Percentiles rank a stretch among this genome's conserved stretches.
phyloP scores from a whole-genome alignment of 2,329 filamentous ascomycete species.

The Fusarium fujikuroi region DNA sequence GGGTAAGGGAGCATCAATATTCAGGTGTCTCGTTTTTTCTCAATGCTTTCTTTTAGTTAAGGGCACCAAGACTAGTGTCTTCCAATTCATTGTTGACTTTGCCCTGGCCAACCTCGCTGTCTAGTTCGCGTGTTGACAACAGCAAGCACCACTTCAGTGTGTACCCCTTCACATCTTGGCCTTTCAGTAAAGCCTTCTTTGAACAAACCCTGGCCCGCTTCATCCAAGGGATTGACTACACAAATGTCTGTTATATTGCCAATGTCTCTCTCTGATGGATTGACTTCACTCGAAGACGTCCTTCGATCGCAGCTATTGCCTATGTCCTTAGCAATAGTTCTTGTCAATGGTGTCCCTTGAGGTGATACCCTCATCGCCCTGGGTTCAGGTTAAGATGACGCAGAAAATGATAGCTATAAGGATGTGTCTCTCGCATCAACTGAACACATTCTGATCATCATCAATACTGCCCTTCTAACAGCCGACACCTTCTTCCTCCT shows the following conservation, averaged over 20 bases:
- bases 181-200: background rate
- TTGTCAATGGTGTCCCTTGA: slow-evolving; percentile 8
- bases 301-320: background rate
- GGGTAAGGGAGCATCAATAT: slow-evolving; percentile 23
- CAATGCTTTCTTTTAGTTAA: background rate
- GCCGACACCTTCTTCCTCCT: background rate
- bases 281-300: background rate
- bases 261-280: slow-evolving; percentile 12
- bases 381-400: background rate
- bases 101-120: background rate
- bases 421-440: background rate
- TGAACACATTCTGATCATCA: slow-evolving; percentile 5
- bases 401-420: slow-evolving; percentile 28
- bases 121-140: background rate
- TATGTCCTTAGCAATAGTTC: slow-evolving; percentile 10
- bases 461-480: slow-evolving; percentile 6
- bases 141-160: background rate
- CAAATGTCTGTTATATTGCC: background rate
- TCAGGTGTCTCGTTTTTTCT: background rate
- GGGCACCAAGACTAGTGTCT: slow-evolving; percentile 7
- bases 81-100: background rate
- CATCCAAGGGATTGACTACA: slow-evolving; percentile 7
- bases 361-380: background rate
- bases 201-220: slow-evolving; percentile 4
- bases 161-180: background rate